phyloP scores from a whole-genome alignment of 2,329 filamentous ascomycete genomes.

The Penicillium sp. region DNA sequence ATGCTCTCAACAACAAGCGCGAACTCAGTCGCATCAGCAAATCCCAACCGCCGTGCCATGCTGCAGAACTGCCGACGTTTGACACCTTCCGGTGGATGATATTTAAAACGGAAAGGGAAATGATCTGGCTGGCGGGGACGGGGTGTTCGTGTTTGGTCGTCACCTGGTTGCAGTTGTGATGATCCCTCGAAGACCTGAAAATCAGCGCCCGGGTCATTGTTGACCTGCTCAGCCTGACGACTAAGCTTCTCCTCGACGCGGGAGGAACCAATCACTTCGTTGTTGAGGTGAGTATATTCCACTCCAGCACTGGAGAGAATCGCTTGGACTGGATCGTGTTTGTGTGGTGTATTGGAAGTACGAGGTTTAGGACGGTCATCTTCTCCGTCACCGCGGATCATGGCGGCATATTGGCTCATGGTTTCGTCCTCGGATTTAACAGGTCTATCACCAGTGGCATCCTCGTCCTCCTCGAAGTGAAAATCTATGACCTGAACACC shows the following conservation, averaged over 20 bases:
- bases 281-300: conserved; percentile 94
- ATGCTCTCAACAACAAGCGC: conserved; percentile 86
- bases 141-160: neutral
- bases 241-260: conserved; percentile 85
- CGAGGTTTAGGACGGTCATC: conserved; percentile 11
- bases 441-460: conserved; percentile 46
- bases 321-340: conserved; percentile 75
- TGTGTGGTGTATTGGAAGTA: conserved; percentile 43
- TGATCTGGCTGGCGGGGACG: conserved; percentile 29
- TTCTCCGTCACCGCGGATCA: conserved; percentile 51
- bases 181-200: conserved; percentile 36
- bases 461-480: conserved; percentile 63
- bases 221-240: conserved; percentile 63
- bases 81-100: conserved; percentile 73
- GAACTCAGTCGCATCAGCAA: conserved; percentile 75
- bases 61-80: conserved; percentile 82
- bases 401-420: conserved; percentile 70
- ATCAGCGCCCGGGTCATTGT: conserved; percentile 30
- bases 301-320: conserved; percentile 87
- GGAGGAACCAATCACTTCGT: conserved; percentile 89
- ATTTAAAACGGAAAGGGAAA: conserved; percentile 56
- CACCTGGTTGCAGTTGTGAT: neutral
- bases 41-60: conserved; percentile 81
- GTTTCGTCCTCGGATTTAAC: conserved; percentile 63
- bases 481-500: conserved; percentile 79